phyloP scores from a whole-genome alignment of 768 basidiomycete species.

The Lyophyllum semitale region DNA sequence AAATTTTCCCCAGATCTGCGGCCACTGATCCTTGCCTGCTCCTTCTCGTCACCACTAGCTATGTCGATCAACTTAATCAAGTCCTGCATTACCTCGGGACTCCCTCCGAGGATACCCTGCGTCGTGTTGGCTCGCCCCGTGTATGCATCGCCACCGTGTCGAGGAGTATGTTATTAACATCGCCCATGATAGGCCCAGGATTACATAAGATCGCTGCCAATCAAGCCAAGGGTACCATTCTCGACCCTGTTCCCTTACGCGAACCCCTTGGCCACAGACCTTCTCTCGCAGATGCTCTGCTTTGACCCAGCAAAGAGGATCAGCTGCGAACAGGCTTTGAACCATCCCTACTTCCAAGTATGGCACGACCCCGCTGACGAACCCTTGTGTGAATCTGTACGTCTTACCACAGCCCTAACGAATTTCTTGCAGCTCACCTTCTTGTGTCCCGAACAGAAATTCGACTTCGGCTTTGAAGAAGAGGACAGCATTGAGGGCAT shows the following conservation, averaged over 20 bases:
- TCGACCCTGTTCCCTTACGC: slow-evolving; percentile 90
- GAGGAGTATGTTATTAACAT: background rate
- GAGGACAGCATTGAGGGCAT: slow-evolving; percentile 98
- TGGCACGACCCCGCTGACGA: slow-evolving; percentile 99
- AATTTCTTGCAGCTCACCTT: background rate
- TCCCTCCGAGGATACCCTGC: slow-evolving; percentile 93
- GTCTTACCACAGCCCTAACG: slow-evolving; percentile 15
- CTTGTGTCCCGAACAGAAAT: slow-evolving; percentile 54
- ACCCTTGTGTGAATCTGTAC: slow-evolving; percentile 77
- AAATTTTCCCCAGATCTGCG: background rate
- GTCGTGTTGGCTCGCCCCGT: slow-evolving; percentile 93
- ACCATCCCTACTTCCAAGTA: slow-evolving; percentile 92
- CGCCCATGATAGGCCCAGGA: slow-evolving; percentile 75
- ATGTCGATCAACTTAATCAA: slow-evolving; percentile 98
- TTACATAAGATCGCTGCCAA: slow-evolving; percentile 97
- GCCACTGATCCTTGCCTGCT: slow-evolving; percentile 12
- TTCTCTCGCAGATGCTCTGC: slow-evolving; percentile 87
- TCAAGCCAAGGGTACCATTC: slow-evolving; percentile 93
- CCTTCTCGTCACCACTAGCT: slow-evolving; percentile 61
- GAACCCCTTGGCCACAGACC: slow-evolving; percentile 91
- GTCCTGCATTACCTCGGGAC: slow-evolving; percentile 98
- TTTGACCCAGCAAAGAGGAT: slow-evolving; percentile 98
- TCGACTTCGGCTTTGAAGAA: slow-evolving; percentile 95
- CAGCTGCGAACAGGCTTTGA: slow-evolving; percentile 92
- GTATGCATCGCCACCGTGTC: slow-evolving; percentile 43